These are phyloP conservation scores for Oldenlandia corymbosa DNA, from an alignment of 257 asterid genomes.

Conservation along the genomic window DNA sequence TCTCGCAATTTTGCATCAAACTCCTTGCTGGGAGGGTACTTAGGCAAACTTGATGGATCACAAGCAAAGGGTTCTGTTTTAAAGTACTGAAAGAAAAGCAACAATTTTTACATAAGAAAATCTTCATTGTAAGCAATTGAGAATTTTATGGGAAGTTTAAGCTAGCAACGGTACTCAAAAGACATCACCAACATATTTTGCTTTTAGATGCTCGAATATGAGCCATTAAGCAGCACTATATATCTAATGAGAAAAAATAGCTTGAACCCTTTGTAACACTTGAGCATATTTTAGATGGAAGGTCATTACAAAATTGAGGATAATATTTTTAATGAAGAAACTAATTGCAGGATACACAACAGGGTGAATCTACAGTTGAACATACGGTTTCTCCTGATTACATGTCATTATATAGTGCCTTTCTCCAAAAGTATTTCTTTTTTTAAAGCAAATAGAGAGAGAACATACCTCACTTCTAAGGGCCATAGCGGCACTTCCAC, in stretches of 20 bases:
- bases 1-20: constrained; percentile 92
- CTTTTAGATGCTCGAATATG: too few species aligned
- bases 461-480: constrained; percentile 61
- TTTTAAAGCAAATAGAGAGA: background rate
- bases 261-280: background rate
- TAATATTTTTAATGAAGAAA: background rate
- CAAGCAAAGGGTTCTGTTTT: constrained; percentile 64
- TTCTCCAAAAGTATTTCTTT: background rate
- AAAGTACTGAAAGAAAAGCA: constrained; percentile 52
- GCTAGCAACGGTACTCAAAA: background rate
- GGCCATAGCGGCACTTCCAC: constrained; percentile 72
- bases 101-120: constrained; percentile 11
- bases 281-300: background rate
- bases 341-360: background rate
- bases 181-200: too few species aligned
- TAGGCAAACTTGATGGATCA: constrained; percentile 77
- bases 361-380: background rate
- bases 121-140: constrained; percentile 2
- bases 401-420: background rate
- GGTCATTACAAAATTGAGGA: background rate
- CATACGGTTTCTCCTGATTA: background rate
- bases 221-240: too few species aligned
- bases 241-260: too few species aligned
- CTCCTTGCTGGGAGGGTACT: constrained; percentile 96
- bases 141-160: background rate